A percentile compares a stretch with the other conserved stretches of the same genome.
phyloP scores from a whole-genome alignment of 768 basidiomycete species.

The Calocybe cyanea region DNA sequence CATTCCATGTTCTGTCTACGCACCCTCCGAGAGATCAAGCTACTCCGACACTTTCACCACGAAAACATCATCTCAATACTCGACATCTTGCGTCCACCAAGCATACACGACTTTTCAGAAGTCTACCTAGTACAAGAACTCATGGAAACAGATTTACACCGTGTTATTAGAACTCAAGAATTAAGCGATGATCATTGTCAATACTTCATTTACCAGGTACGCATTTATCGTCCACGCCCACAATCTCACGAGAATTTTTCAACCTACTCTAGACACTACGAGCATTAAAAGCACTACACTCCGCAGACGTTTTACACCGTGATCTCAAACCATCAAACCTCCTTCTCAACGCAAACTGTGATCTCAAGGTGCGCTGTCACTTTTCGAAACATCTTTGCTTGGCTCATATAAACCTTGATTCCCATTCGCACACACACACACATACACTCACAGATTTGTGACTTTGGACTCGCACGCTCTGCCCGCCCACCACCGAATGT shows the following conservation, averaged over 20 bases:
- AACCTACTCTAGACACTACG: constrained; percentile 62
- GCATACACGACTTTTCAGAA: constrained; percentile 78
- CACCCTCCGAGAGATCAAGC: constrained; percentile 87
- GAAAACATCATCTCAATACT: constrained; percentile 94
- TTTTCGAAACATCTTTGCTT: too few relatives aligned
- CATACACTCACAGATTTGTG: constrained; percentile 54
- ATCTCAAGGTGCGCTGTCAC: constrained; percentile 68
- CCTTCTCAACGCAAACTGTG: constrained; percentile 93
- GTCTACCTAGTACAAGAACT: constrained; percentile 68
- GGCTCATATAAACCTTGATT: too few relatives aligned
- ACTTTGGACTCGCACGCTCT: constrained; percentile 84
- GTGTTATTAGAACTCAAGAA: constrained; percentile 93
- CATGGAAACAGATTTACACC: constrained; percentile 93
- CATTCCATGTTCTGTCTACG: constrained; percentile 86
- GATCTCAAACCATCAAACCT: constrained; percentile 97
- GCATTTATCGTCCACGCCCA: constrained; percentile 14
- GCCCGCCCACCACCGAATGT: constrained; percentile 68
- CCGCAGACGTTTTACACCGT: constrained; percentile 91
- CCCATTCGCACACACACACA: too few relatives aligned
- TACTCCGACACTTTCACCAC: constrained; percentile 81
- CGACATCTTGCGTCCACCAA: constrained; percentile 83
- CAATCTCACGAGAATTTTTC: too few relatives aligned
- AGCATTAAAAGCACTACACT: constrained; percentile 92
- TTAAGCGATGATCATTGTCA: constrained; percentile 94
- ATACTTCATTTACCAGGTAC: constrained; percentile 94